Conservation (phyloP, 768 basidiomycete genomes). For the Phaffia tasmanica region DNA sequence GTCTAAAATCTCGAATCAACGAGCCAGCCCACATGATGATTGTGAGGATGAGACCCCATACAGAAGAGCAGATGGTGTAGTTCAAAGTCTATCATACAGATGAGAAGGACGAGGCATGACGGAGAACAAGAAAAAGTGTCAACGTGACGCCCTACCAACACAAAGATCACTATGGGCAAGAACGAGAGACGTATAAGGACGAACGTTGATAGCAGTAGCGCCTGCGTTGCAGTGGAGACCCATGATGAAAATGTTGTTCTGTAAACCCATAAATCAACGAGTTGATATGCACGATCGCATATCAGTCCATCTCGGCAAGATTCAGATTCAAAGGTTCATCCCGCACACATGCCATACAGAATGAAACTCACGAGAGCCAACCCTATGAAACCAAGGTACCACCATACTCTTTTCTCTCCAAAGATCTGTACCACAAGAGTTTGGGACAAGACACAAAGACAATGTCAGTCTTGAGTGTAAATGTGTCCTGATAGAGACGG, state of each 20-base stretch:
- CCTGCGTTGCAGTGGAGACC: conserved; percentile 30
- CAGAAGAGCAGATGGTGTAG: conserved; percentile 27
- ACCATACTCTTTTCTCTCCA: conserved; percentile 15
- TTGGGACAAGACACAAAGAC: no score
- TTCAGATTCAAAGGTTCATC: no score
- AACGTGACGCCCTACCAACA: neutral
- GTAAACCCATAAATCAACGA: no score
- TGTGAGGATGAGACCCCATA: conserved; percentile 27
- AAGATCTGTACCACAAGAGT: neutral
- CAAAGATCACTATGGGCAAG: no score
- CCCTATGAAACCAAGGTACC: neutral
- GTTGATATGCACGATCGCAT: no score
- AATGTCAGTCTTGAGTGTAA: neutral
- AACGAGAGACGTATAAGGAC: neutral
- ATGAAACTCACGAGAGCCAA: no score
- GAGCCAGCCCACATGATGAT: conserved; percentile 26
- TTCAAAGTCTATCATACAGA: conserved; percentile 20
- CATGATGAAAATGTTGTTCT: conserved; percentile 19
- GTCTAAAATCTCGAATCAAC: conserved; percentile 27
- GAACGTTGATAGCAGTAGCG: conserved; percentile 25
- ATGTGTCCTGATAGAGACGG: neutral
- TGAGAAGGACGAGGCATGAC: neutral
- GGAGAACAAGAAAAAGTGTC: neutral
- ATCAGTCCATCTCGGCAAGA: no score
- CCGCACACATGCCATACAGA: no score